Evolutionary conservation across 371 early-diverging fungal species (phyloP).

Genomic region (Mortierella sp.): DNA sequence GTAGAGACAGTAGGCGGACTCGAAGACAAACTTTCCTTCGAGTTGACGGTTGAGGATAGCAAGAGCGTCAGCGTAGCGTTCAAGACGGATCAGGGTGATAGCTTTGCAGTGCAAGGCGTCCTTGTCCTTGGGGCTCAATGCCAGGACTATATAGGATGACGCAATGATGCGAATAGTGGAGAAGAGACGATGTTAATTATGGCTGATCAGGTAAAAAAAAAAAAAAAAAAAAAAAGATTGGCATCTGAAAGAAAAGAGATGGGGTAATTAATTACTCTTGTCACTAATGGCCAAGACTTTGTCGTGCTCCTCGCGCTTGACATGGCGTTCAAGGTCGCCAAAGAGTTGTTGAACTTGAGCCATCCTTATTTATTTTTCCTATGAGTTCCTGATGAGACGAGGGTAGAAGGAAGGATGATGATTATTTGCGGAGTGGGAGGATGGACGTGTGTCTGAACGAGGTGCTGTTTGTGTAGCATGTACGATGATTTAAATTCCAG

Average conservation of each 20-base stretch:
- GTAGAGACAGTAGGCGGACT: slow-evolving; percentile 83
- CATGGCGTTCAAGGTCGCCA: slow-evolving; percentile 55
- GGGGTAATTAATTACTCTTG: slow-evolving; percentile 41
- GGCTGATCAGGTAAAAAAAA: not conserved
- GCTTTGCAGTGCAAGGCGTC: slow-evolving; percentile 73
- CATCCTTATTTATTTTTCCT: not conserved
- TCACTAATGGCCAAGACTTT: slow-evolving; percentile 43
- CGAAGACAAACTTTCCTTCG: slow-evolving; percentile 66
- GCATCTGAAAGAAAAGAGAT: not conserved
- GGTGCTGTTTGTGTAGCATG: too few relatives aligned
- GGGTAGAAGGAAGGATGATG: too few relatives aligned
- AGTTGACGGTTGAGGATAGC: slow-evolving; percentile 64
- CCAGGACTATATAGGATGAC: slow-evolving; percentile 55
- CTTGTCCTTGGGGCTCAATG: slow-evolving; percentile 63
- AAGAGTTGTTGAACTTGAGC: slow-evolving; percentile 54
- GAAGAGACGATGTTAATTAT: not conserved
- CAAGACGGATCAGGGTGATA: slow-evolving; percentile 78
- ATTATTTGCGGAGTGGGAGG: too few relatives aligned
- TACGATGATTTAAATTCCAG: too few relatives aligned
- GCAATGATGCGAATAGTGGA: not conserved
- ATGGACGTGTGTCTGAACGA: too few relatives aligned
- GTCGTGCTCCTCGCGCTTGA: slow-evolving; percentile 57
- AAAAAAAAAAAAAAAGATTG: not conserved
- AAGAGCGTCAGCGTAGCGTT: slow-evolving; percentile 75
- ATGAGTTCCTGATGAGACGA: not conserved